Conservation (phyloP, 352 stramenopile species). For the Phytophthora vignae region DNA sequence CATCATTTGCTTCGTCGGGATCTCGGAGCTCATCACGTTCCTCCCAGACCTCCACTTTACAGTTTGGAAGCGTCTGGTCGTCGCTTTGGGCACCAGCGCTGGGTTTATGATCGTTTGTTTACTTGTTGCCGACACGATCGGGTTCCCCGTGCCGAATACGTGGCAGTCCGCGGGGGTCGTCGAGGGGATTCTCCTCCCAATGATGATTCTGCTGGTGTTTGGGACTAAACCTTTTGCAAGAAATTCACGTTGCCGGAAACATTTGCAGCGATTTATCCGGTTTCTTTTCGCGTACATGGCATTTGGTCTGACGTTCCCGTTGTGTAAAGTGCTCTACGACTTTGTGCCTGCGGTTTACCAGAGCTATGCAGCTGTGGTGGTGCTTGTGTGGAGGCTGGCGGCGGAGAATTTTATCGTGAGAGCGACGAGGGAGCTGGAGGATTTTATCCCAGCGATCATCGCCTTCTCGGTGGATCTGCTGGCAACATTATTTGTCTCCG, state of each 20-base stretch:
- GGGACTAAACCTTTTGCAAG: not conserved
- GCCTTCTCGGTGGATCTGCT: conserved; percentile 3
- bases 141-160: not conserved
- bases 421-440: not conserved
- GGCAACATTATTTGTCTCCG: not conserved
- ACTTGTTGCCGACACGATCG: not conserved
- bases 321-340: not conserved
- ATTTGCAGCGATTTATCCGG: not conserved
- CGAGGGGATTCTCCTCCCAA: not conserved
- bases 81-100: not conserved
- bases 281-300: not conserved
- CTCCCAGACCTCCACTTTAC: not conserved
- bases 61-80: not conserved
- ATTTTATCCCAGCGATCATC: not conserved
- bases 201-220: not conserved
- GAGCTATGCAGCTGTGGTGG: not conserved
- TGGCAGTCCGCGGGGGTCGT: not conserved
- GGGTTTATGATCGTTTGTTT: not conserved
- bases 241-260: not conserved
- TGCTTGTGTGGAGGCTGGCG: not conserved
- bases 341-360: not conserved
- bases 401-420: not conserved
- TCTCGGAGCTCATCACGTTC: not conserved
- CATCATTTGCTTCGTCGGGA: conserved; percentile 1
- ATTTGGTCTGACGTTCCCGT: not conserved